Evolutionary conservation across 179 eudicot genomes (phyloP), one percentile per base, ranked within the genome.

Genomic region (Silene vulgaris): DNA sequence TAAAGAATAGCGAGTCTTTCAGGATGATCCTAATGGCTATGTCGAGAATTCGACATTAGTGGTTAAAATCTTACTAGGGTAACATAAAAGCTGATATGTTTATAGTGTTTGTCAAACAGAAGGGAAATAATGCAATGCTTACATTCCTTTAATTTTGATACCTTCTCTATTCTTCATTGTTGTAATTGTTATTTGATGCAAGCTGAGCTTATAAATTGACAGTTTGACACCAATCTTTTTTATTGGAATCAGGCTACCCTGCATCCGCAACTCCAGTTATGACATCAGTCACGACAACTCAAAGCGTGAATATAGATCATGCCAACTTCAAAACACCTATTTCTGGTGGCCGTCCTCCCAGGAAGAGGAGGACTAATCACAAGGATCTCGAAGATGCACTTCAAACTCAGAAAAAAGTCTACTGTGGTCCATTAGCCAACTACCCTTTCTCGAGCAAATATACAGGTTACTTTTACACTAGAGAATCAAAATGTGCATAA

Each of bases 351-450:
- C 75, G 86, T 16, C 80, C 84, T 75, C 62, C 86, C 11, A 90
- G 89, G 77, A 91, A 90, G 80, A 78, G 88, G 69, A 77, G 88
- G 69, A 94, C 80, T 74, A 78, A 72, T 69, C 78, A 76, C 40
- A 89, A 76, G 77, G 84, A 77, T 75, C 68, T 77, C 35, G 54
- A 77, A 17, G 81, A 80, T 69, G 84, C 73, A 45, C 79, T 85
- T 54, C 68, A 70, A 48, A 66, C 79, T 56, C 80, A 89, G 32
- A 94, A 94, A 85, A 89, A 82, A 77, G 4, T 43, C 8, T 50
- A 87, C 54, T 85, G 90, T 48, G 77, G 68, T 57, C 75, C 81
- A 26, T 11, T 74, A 57, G 77, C 79, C 12, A 75, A 64, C 48
- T 79, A 76, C 14, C 82, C 77, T 56, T 40, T 69, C 48, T 28